Base-by-base conservation (phyloP, 2,329 filamentous ascomycete species). In the Stemphylium lycopersici region DNA sequence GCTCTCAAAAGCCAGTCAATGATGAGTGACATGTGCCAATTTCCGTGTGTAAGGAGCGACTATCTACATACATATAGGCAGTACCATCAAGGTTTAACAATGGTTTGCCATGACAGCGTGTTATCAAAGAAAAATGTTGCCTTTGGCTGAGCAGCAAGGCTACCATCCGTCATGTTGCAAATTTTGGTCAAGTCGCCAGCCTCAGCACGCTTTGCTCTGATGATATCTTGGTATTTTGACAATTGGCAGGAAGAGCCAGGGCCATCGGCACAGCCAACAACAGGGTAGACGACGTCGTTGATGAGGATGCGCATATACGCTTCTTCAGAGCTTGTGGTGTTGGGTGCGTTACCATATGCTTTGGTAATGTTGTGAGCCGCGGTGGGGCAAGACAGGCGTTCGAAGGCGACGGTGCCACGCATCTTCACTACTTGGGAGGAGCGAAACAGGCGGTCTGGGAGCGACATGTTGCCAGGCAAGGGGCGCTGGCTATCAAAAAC, bases 331-430 rank as follows among this genome's bases (percentile, higher is more conserved):
- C 37, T 34, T 6, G 56, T 44, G 22, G 11, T 15, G 12, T 62
- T 59, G 38, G 46, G 24, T 12, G 12, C 20, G 16, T 40, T n/a
- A 10, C 15, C 29, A 20, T 49, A 54, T 8, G 29, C 48, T 8
- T 26, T 45, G 6, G 43, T 37, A 1, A 51, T 48, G 20, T 59
- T 55, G 5, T 53, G 22, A 4, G 45, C 56, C 44, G 43, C 33
- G 36, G 41, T 53, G 18, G 56, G 62, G 49, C 87, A 89, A 58
- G 78, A 84, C 55, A 89, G 73, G 7, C 84, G 79, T 71, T 90
- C 87, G 58, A 89, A 86, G 0, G 83, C 81, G 22, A 89, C 80
- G 1, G 86, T 88, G 2, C 87, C 87, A 6, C 86, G 78, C 86
- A 89, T 89, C 0, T 83, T 81, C 0, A 83, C 80, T 43, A 85